Evolutionary conservation across 2,329 filamentous ascomycete species (phyloP), one percentile per base, ranked within the genome.

Genomic region (Epichloe elymi): DNA sequence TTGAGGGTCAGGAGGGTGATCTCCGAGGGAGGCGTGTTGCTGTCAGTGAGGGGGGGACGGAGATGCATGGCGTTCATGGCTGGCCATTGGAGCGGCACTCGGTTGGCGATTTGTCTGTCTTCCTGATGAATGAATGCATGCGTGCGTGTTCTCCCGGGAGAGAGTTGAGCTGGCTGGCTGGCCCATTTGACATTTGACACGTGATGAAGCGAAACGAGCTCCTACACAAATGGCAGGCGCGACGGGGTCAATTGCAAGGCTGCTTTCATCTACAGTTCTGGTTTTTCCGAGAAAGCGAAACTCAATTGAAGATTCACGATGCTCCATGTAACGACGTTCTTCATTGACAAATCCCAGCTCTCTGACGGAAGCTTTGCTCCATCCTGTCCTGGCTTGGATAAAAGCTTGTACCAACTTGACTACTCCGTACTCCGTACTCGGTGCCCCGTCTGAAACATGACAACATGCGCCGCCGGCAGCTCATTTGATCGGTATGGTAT

Each of bases 1-100:
- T 98, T 98, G 65, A 95, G 80, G 4, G 88, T 93, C 57, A 96
- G 72, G 58, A 97, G 75, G 62, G 86, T 84, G 63, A 97, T 78
- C 52, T 83, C 76, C 35, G 70, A 70, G 17, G 76, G 79, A 57
- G 48, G 60, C 56, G 50, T 62, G 59, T 55, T 63, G 65, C 41
- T 56, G 46, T 40, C 38, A 23, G 36, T 57, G 54, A 40, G 15
- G 26, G 26, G 26, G n/a, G 36, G 19, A 17, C 37, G 26, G 41
- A n/a, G 6, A 20, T 44, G 3, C 19, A 8, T 33, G 41, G 41
- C 17, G 12, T 43, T 7, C 17, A 7, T 30, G 41, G 23, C 17
- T 26, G 39, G 39, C 40, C 39, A 49, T 49, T 26, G 17, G 30
- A 12, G 43, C 7, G 14, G 35, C 6, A 19, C 10, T 26, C 35